Conservation (phyloP, 805 yeast species). For the Cyberlindnera euphorbiae region DNA sequence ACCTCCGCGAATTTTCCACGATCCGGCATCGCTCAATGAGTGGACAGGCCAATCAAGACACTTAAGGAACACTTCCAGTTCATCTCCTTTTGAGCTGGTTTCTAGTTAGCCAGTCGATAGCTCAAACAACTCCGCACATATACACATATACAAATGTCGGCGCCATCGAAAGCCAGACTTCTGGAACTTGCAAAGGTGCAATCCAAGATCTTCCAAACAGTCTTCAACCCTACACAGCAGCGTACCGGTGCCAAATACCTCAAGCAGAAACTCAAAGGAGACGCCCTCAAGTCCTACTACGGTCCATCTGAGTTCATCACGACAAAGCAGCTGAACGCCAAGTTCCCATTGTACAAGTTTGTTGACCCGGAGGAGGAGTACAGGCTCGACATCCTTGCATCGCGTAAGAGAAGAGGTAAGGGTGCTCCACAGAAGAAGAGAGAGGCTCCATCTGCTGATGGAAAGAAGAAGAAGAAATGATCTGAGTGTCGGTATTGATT, state of each 20-base stretch:
- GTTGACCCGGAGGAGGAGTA: constrained; percentile 66
- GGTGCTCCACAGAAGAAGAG: constrained; percentile 80
- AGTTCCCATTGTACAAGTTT: constrained; percentile 46
- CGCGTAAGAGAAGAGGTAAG: constrained; percentile 78
- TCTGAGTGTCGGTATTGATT: no score
- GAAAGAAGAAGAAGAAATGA: constrained; percentile 36
- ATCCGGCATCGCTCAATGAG: no score
- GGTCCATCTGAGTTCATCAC: constrained; percentile 70
- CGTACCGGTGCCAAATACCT: constrained; percentile 75
- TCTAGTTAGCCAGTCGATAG: no score
- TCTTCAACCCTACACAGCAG: constrained; percentile 56
- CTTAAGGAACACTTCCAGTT: no score
- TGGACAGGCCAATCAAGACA: no score
- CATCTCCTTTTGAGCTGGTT: no score
- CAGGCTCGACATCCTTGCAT: constrained; percentile 40
- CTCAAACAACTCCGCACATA: background rate
- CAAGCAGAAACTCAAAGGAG: constrained; percentile 66
- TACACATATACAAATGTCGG: constrained; percentile 1
- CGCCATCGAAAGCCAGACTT: constrained; percentile 39
- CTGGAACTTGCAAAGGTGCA: constrained; percentile 53
- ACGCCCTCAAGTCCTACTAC: constrained; percentile 63
- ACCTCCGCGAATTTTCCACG: no score
- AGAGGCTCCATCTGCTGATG: constrained; percentile 34
- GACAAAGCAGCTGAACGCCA: constrained; percentile 51
- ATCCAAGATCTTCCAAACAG: constrained; percentile 60